These are phyloP conservation scores for Linnemannia schmuckeri DNA, from an alignment of 192 early-diverging fungal species.

Conservation along the genomic window DNA sequence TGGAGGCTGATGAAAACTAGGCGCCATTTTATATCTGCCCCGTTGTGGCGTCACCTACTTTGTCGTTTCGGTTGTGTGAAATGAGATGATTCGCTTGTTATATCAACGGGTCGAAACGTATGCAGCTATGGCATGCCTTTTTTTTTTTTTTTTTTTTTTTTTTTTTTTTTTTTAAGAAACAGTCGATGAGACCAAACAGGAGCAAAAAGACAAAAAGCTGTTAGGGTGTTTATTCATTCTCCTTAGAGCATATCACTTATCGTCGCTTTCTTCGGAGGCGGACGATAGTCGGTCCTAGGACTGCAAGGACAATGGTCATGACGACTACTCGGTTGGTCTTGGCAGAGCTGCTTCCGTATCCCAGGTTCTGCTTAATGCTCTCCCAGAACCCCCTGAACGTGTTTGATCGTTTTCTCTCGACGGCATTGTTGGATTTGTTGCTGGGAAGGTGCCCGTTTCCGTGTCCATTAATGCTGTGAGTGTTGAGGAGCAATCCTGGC, in stretches of 20 bases:
- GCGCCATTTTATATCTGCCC: too few relatives aligned
- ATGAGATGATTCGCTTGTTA: too few relatives aligned
- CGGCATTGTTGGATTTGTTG: not conserved
- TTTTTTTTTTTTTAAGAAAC: too few relatives aligned
- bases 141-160: too few relatives aligned
- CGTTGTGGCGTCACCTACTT: too few relatives aligned
- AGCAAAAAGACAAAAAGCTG: too few relatives aligned
- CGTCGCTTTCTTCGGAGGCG: slow-evolving; percentile 23
- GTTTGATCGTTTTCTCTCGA: slow-evolving; percentile 17
- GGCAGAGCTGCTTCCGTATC: slow-evolving; percentile 13
- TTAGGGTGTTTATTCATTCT: not conserved
- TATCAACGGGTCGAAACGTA: too few relatives aligned
- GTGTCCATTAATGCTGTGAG: not conserved
- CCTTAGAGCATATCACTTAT: not conserved
- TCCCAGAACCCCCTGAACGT: slow-evolving; percentile 43
- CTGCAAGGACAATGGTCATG: slow-evolving; percentile 27
- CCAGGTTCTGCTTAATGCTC: slow-evolving; percentile 28
- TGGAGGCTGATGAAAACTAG: too few relatives aligned
- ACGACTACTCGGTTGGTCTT: slow-evolving; percentile 33
- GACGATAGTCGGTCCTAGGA: slow-evolving; percentile 35
- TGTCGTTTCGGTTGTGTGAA: too few relatives aligned
- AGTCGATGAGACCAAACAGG: too few relatives aligned
- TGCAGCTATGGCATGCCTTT: too few relatives aligned
- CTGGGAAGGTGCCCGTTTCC: not conserved
- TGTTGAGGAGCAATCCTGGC: not conserved